phyloP scores from a whole-genome alignment of 305 asterid species.

The Euphrasia arctica region DNA sequence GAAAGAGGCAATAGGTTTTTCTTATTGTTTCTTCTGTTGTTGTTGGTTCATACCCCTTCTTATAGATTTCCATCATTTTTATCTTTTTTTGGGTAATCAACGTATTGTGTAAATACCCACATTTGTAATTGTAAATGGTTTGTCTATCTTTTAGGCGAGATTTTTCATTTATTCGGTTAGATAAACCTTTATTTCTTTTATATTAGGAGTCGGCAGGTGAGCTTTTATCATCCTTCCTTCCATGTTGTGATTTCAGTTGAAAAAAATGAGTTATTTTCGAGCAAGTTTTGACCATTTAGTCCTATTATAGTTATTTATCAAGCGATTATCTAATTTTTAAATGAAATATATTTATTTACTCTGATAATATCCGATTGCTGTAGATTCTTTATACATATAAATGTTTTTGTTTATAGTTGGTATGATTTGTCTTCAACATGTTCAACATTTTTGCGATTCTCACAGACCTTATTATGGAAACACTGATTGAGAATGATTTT shows the following conservation, averaged over 20 bases:
- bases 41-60: background rate
- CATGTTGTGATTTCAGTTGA: constrained; percentile 19
- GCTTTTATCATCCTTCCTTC: background rate
- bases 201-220: constrained; percentile 11
- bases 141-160: constrained; percentile 34
- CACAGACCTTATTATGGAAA: background rate
- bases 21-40: background rate
- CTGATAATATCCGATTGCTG: too few relatives aligned
- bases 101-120: constrained; percentile 46
- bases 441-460: too few relatives aligned
- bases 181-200: constrained; percentile 34
- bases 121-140: constrained; percentile 38
- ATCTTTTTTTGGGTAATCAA: constrained; percentile 41
- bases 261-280: background rate
- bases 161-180: constrained; percentile 33
- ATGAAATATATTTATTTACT: background rate
- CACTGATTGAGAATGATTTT: background rate
- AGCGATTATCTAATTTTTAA: background rate
- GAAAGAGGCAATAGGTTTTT: constrained; percentile 41
- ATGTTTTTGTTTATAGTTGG: too few relatives aligned
- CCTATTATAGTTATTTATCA: too few relatives aligned
- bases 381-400: too few relatives aligned
- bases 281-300: background rate
- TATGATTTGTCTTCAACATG: too few relatives aligned
- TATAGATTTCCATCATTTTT: constrained; percentile 23